Conservation (phyloP, 805 yeast species). For the Wickerhamiella vanderwaltii region DNA sequence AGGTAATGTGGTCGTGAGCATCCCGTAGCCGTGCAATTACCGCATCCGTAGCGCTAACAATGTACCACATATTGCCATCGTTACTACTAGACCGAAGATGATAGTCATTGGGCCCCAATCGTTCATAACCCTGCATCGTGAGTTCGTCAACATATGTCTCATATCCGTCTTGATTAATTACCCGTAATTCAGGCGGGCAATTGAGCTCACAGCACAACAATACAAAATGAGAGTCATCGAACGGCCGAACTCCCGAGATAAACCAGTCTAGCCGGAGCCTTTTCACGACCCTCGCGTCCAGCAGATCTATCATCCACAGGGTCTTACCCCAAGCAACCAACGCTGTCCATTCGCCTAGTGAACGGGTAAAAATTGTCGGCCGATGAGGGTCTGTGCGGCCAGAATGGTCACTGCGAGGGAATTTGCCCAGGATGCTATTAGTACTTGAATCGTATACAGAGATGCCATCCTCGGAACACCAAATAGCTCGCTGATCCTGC, state of each 20-base stretch:
- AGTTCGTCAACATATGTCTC: slow-evolving; percentile 73
- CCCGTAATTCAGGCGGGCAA: slow-evolving; percentile 52
- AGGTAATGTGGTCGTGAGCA: slow-evolving; percentile 53
- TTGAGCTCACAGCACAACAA: slow-evolving; percentile 35
- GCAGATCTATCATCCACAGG: slow-evolving; percentile 47
- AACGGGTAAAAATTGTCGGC: slow-evolving; percentile 34
- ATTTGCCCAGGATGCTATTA: slow-evolving; percentile 36
- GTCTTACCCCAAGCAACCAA: slow-evolving; percentile 69
- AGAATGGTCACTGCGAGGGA: slow-evolving; percentile 34
- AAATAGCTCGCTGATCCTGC: slow-evolving; percentile 48
- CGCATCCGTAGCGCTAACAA: slow-evolving; percentile 73
- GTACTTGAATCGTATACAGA: slow-evolving; percentile 48
- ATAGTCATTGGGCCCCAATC: slow-evolving; percentile 70
- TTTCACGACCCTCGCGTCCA: slow-evolving; percentile 11
- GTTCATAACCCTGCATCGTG: slow-evolving; percentile 43
- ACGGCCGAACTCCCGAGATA: slow-evolving; percentile 68
- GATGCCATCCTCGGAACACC: slow-evolving; percentile 80
- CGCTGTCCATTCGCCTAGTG: background rate
- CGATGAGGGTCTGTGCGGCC: slow-evolving; percentile 68
- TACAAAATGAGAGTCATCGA: slow-evolving; percentile 58
- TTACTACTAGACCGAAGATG: slow-evolving; percentile 13
- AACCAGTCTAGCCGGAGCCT: slow-evolving; percentile 25
- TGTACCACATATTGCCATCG: slow-evolving; percentile 41
- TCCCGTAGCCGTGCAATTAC: slow-evolving; percentile 64
- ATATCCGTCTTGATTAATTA: slow-evolving; percentile 58